Evolutionary conservation across 2,329 filamentous ascomycete species (phyloP).

Genomic region (Plenodomus tracheiphilus): DNA sequence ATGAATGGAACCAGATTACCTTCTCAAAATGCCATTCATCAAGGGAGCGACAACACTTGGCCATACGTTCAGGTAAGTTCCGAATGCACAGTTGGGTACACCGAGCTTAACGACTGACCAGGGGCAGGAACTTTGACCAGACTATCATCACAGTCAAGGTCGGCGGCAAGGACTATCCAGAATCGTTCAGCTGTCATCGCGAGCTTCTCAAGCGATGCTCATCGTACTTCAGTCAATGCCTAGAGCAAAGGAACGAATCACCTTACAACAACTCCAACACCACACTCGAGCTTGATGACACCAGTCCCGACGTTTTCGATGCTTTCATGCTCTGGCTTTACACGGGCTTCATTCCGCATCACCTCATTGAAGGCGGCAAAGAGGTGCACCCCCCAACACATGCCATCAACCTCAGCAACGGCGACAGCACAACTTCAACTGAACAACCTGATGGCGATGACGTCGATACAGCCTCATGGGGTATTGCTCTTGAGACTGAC

Average conservation of each 20-base stretch:
- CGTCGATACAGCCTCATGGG: slow-evolving; percentile 41
- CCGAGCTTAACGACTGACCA: slow-evolving; percentile 15
- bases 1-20: slow-evolving; percentile 39
- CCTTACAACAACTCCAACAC: slow-evolving; percentile 35
- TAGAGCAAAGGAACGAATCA: slow-evolving; percentile 35
- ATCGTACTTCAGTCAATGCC: slow-evolving; percentile 36
- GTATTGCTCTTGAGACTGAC: slow-evolving; percentile 37
- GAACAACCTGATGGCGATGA: slow-evolving; percentile 31
- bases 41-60: slow-evolving; percentile 39
- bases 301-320: slow-evolving; percentile 43
- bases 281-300: slow-evolving; percentile 37
- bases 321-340: slow-evolving; percentile 45
- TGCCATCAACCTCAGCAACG: slow-evolving; percentile 25
- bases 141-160: slow-evolving; percentile 42
- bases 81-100: background rate
- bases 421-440: slow-evolving; percentile 12
- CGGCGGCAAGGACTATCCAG: slow-evolving; percentile 33
- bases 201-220: slow-evolving; percentile 40
- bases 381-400: slow-evolving; percentile 36
- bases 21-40: slow-evolving; percentile 44
- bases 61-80: slow-evolving; percentile 39
- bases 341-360: slow-evolving; percentile 41
- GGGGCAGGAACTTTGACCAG: slow-evolving; percentile 40
- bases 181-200: slow-evolving; percentile 41
- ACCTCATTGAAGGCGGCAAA: slow-evolving; percentile 42